These are phyloP conservation scores for Diversispora eburnea DNA, from an alignment of 192 early-diverging fungal species.

Conservation along the genomic window DNA sequence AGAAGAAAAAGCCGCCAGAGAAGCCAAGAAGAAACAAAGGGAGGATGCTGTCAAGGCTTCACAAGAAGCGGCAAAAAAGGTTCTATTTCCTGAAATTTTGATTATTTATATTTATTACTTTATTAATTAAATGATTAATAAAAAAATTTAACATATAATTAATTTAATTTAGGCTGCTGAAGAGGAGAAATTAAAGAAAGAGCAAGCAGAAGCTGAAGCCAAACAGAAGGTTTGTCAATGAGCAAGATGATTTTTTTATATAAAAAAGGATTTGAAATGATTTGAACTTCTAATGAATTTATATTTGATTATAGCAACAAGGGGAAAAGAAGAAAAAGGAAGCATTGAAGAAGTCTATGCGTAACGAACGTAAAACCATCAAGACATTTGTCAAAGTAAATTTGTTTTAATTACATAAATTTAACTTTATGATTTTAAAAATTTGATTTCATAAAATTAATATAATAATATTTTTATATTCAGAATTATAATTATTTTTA, in stretches of 20 bases:
- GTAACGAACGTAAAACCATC: slow-evolving; percentile 75
- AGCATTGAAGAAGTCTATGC: slow-evolving; percentile 48
- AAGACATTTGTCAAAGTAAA: slow-evolving; percentile 49
- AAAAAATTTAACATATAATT: background rate
- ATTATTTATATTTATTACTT: no score
- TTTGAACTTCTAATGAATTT: background rate
- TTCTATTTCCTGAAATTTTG: background rate
- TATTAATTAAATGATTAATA: background rate
- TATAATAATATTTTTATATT: background rate
- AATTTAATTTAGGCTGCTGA: slow-evolving; percentile 19
- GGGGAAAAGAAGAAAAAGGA: slow-evolving; percentile 55
- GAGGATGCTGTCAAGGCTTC: slow-evolving; percentile 65
- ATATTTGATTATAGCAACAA: slow-evolving; percentile 10
- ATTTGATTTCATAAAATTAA: no score
- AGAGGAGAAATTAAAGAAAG: slow-evolving; percentile 19
- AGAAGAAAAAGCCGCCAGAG: slow-evolving; percentile 85
- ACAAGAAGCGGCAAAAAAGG: slow-evolving; percentile 43
- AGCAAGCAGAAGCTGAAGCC: slow-evolving; percentile 31
- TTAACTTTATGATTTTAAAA: slow-evolving; percentile 3
- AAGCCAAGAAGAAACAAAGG: slow-evolving; percentile 86
- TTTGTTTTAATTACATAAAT: background rate
- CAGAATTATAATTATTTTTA: slow-evolving; percentile 46
- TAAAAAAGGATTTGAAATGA: background rate
- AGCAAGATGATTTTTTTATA: background rate
- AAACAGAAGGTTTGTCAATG: slow-evolving; percentile 28